These are phyloP conservation scores for Backusella australiensis DNA, from an alignment of 192 early-diverging fungal genomes.

Conservation along the genomic window DNA sequence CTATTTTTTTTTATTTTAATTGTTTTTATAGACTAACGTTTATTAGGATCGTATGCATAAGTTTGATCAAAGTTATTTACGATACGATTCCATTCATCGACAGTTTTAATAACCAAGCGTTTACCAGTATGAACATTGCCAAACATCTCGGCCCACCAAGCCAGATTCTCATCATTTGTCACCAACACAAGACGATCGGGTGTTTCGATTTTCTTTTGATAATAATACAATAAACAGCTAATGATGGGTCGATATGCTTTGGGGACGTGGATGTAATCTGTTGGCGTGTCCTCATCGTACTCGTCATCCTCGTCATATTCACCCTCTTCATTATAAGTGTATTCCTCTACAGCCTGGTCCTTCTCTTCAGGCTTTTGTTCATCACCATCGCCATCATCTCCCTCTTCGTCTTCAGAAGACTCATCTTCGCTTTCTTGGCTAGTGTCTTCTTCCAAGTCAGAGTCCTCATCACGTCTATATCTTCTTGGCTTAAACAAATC, in stretches of 20 bases:
- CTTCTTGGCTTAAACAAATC: conserved; percentile 12
- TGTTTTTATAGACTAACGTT: neutral
- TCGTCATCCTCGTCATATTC: conserved; percentile 12
- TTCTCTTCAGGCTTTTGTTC: neutral
- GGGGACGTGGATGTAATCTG: conserved; percentile 43
- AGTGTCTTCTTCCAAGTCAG: neutral
- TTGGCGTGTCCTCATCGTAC: conserved; percentile 25
- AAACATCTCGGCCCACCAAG: conserved; percentile 50
- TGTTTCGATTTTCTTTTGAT: conserved; percentile 27
- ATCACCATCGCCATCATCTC: neutral
- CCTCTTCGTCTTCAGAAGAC: conserved; percentile 8
- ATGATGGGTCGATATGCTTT: conserved; percentile 46
- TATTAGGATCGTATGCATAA: neutral
- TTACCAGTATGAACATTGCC: conserved; percentile 23
- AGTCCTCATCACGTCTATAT: neutral
- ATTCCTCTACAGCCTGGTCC: conserved; percentile 4
- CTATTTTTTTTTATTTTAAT: neutral
- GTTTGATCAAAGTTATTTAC: conserved; percentile 2
- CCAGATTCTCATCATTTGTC: conserved; percentile 48
- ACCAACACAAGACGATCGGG: conserved; percentile 41
- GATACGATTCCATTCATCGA: conserved; percentile 30
- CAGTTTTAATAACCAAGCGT: conserved; percentile 20
- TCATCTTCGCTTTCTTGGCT: conserved; percentile 4
- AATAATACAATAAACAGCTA: conserved; percentile 43
- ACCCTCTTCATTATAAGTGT: conserved; percentile 13